These are phyloP conservation scores for Dactylellina drechsleri DNA, from an alignment of 2,329 filamentous ascomycete species.

Conservation along the genomic window DNA sequence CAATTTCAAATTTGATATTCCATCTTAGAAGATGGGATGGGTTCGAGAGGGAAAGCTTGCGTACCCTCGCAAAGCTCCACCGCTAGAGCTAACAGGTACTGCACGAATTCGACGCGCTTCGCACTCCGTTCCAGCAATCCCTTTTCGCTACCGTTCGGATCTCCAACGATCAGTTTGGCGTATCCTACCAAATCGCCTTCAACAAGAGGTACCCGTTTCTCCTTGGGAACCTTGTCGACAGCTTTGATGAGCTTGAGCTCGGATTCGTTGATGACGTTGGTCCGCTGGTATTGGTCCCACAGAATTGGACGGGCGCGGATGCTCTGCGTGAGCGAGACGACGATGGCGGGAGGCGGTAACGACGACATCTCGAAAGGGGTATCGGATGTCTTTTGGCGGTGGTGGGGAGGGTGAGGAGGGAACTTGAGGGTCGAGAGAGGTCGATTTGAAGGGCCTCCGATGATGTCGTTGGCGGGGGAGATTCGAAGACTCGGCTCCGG, in stretches of 20 bases:
- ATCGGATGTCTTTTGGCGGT: constrained; percentile 14
- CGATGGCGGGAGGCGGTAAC: constrained; percentile 40
- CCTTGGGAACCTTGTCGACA: constrained; percentile 94
- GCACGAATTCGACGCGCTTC: constrained; percentile 87
- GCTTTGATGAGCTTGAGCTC: constrained; percentile 96
- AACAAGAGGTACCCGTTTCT: constrained; percentile 84
- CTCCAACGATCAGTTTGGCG: constrained; percentile 79
- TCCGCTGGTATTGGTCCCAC: constrained; percentile 95
- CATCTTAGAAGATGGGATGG: background rate
- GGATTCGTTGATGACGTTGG: constrained; percentile 90
- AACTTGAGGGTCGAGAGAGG: background rate
- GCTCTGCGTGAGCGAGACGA: constrained; percentile 66
- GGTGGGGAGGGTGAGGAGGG: background rate
- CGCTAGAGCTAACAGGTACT: constrained; percentile 91
- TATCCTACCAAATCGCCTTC: constrained; percentile 84
- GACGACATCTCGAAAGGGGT: constrained; percentile 37
- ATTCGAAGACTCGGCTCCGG: background rate
- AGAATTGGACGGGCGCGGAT: constrained; percentile 95
- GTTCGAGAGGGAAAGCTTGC: constrained; percentile 57
- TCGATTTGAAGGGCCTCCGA: constrained; percentile 12
- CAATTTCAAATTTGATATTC: background rate
- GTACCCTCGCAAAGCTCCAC: constrained; percentile 87
- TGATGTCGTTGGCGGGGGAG: constrained; percentile 14
- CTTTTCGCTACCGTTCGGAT: constrained; percentile 65
- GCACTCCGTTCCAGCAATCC: constrained; percentile 86